phyloP scores from a whole-genome alignment of 306 rosid genomes.

The Cucumis cinereus region DNA sequence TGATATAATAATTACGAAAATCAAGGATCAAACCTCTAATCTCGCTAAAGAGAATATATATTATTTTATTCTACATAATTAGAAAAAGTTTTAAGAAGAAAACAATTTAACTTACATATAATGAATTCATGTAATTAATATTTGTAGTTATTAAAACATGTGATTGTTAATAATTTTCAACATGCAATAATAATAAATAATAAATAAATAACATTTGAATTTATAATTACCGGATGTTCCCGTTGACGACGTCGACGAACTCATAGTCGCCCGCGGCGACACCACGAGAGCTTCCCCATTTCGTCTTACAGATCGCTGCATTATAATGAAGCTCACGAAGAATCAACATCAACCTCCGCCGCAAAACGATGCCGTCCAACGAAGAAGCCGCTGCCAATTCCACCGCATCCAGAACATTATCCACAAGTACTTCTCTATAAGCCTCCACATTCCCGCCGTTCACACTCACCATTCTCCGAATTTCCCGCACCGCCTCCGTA shows the following conservation, averaged over 20 bases:
- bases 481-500: constrained; percentile 18
- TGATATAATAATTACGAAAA: too few relatives aligned
- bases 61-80: too few relatives aligned
- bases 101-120: too few relatives aligned
- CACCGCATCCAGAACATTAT: constrained; percentile 38
- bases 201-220: not conserved
- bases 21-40: too few relatives aligned
- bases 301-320: constrained; percentile 72
- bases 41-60: too few relatives aligned
- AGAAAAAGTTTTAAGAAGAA: too few relatives aligned
- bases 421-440: constrained; percentile 19
- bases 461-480: not conserved
- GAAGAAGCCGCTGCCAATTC: constrained; percentile 16
- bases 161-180: too few relatives aligned
- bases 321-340: constrained; percentile 36
- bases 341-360: constrained; percentile 40
- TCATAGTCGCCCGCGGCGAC: constrained; percentile 46
- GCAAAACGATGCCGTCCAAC: constrained; percentile 8
- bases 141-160: too few relatives aligned
- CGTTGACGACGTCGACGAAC: constrained; percentile 41
- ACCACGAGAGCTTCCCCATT: constrained; percentile 41
- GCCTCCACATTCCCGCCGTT: constrained; percentile 19
- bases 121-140: too few relatives aligned
- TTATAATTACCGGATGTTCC: not conserved
- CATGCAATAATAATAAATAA: too few relatives aligned